A percentile compares a stretch with the other conserved stretches of the same genome.
Evolutionary conservation across 768 basidiomycete genomes (phyloP).

Genomic region (Coprinellus micaceus): DNA sequence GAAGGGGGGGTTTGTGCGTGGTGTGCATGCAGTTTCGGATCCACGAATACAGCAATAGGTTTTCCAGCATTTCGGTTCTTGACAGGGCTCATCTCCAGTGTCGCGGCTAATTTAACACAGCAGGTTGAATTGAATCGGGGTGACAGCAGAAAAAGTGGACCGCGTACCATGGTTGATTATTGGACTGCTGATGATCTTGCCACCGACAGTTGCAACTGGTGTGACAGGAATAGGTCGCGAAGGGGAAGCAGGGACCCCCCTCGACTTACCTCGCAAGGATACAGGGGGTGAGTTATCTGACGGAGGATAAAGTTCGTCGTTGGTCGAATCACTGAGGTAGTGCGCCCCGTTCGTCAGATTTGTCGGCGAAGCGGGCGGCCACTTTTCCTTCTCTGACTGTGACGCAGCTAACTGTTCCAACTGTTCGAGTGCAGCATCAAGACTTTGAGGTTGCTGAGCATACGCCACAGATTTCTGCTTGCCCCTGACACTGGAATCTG

Average conservation of each 20-base stretch:
- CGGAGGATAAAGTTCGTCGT: not conserved
- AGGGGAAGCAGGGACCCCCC: slow-evolving; percentile 38
- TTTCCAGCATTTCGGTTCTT: slow-evolving; percentile 57
- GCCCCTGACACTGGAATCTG: slow-evolving; percentile 42
- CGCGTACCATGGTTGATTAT: slow-evolving; percentile 65
- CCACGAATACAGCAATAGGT: slow-evolving; percentile 52
- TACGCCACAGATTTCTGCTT: slow-evolving; percentile 54
- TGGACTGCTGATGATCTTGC: slow-evolving; percentile 66
- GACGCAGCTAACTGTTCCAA: slow-evolving; percentile 52
- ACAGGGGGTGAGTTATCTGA: slow-evolving; percentile 4
- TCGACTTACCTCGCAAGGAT: slow-evolving; percentile 3
- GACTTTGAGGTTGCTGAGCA: slow-evolving; percentile 61
- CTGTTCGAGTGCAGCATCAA: slow-evolving; percentile 56
- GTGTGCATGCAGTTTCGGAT: slow-evolving; percentile 30
- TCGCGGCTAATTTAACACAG: slow-evolving; percentile 46
- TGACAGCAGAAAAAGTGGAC: not conserved
- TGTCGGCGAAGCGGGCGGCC: slow-evolving; percentile 25
- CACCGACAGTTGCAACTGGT: slow-evolving; percentile 46
- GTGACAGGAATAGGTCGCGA: slow-evolving; percentile 40
- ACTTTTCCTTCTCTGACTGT: slow-evolving; percentile 41
- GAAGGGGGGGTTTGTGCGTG: slow-evolving; percentile 34
- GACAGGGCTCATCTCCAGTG: slow-evolving; percentile 70
- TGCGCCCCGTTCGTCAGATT: not conserved
- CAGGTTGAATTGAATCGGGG: slow-evolving; percentile 9
- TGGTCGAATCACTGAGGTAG: slow-evolving; percentile 5